These are phyloP conservation scores for Aphanomyces invadans DNA, from an alignment of 352 stramenopile species.

Conservation along the genomic window DNA sequence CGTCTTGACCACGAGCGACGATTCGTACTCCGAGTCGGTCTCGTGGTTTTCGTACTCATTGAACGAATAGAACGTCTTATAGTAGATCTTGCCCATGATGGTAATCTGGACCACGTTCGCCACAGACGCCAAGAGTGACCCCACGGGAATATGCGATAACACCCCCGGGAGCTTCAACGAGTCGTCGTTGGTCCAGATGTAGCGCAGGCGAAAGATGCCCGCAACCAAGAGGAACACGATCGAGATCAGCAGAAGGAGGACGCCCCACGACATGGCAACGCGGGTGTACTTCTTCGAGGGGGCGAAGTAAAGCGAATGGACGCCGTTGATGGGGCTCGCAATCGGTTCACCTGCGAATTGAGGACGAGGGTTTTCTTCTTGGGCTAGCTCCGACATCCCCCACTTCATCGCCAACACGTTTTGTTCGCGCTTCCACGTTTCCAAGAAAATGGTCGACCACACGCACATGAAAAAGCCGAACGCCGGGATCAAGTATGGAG, in stretches of 20 bases:
- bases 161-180: conserved; percentile 46
- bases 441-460: conserved; percentile 85
- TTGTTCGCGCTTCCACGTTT: conserved; percentile 86
- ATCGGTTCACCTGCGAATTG: conserved; percentile 75
- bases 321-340: conserved; percentile 64
- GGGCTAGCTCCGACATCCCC: conserved; percentile 70
- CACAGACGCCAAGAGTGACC: conserved; percentile 59
- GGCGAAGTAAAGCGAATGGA: conserved; percentile 57
- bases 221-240: conserved; percentile 73
- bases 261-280: conserved; percentile 64
- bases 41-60: conserved; percentile 93
- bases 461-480: conserved; percentile 87
- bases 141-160: conserved; percentile 50
- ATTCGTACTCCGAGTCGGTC: conserved; percentile 84
- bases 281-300: conserved; percentile 63
- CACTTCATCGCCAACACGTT: conserved; percentile 73
- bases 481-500: conserved; percentile 57
- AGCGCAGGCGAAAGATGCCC: conserved; percentile 75
- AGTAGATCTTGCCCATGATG: conserved; percentile 90
- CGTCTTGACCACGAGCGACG: conserved; percentile 91
- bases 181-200: conserved; percentile 55
- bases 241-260: conserved; percentile 71
- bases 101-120: conserved; percentile 78
- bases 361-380: conserved; percentile 57
- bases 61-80: conserved; percentile 78